phyloP scores from a whole-genome alignment of 2,329 filamentous ascomycete species.

The Aspergillus proliferans region DNA sequence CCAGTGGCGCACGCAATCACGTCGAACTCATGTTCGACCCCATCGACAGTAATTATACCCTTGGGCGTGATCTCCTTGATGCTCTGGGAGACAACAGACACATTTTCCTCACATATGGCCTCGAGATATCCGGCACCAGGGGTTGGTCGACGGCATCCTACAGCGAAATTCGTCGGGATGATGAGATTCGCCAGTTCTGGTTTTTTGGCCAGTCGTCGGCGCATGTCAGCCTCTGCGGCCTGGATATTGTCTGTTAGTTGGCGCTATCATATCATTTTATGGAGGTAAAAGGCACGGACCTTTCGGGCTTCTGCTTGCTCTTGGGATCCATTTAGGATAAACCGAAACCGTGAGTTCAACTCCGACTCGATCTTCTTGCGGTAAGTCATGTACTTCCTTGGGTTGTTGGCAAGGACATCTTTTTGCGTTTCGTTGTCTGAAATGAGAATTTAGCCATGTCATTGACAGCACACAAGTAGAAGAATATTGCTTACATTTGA shows the following conservation, averaged over 20 bases:
- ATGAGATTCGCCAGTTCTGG: conserved; percentile 9
- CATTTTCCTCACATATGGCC: conserved; percentile 21
- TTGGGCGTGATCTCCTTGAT: conserved; percentile 32
- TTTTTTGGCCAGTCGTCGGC: conserved; percentile 1
- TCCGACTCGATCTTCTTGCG: conserved; percentile 23
- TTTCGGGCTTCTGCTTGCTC: conserved; percentile 37
- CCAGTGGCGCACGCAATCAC: conserved; percentile 12
- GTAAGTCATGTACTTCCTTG: conserved; percentile 16
- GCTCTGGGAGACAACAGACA: conserved; percentile 34
- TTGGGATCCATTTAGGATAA: conserved; percentile 35
- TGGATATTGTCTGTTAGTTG: background rate
- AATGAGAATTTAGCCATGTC: background rate
- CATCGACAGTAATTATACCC: conserved; percentile 23
- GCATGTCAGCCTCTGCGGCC: conserved; percentile 10
- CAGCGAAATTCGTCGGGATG: conserved; percentile 6
- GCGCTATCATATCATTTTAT: background rate
- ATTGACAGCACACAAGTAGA: no score
- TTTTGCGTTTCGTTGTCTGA: conserved; percentile 6
- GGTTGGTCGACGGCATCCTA: conserved; percentile 16
- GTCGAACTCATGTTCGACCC: conserved; percentile 12
- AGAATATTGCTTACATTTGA: conserved; percentile 10
- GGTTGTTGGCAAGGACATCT: conserved; percentile 12
- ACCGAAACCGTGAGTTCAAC: conserved; percentile 18
- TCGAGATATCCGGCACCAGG: conserved; percentile 17
- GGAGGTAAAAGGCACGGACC: conserved; percentile 3